phyloP scores from a whole-genome alignment of 2,329 filamentous ascomycete genomes.

The Fragosphaeria purpurea region DNA sequence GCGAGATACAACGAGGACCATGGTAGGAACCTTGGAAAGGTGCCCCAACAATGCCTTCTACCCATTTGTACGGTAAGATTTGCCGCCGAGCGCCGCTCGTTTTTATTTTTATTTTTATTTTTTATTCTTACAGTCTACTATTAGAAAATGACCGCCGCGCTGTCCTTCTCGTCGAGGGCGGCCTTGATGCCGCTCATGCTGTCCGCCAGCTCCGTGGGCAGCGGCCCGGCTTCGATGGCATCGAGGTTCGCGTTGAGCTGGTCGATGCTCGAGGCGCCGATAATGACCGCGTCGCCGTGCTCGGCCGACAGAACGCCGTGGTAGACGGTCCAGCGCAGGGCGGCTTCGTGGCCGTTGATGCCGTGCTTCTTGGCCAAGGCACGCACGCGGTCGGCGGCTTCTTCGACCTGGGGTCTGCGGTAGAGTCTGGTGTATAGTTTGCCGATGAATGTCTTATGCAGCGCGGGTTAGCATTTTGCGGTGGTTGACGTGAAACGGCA shows the following conservation, averaged over 20 bases:
- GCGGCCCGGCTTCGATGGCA: constrained; percentile 26
- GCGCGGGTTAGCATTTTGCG: no score
- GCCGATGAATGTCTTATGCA: constrained; percentile 10
- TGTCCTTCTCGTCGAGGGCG: constrained; percentile 1
- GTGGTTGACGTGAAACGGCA: no score
- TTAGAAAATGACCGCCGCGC: neutral
- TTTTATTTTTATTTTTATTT: no score
- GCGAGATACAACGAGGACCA: no score
- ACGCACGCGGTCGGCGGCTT: constrained; percentile 18
- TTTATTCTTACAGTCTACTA: no score
- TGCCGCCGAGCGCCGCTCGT: no score
- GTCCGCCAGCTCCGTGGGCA: constrained; percentile 24
- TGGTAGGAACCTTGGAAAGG: no score
- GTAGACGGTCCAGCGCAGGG: constrained; percentile 29
- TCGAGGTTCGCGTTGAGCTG: constrained; percentile 27
- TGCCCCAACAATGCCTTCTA: no score
- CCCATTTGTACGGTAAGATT: no score
- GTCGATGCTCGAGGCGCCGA: constrained; percentile 22
- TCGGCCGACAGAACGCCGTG: constrained; percentile 23
- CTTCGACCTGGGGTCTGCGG: constrained; percentile 18
- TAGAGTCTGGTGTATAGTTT: constrained; percentile 19
- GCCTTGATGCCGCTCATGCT: constrained; percentile 4
- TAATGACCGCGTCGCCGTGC: constrained; percentile 25
- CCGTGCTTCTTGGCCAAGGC: constrained; percentile 21
- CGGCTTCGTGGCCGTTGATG: constrained; percentile 28